These are phyloP conservation scores for Symbiodinium natans DNA, from an alignment of 73 alveolate genomes.

Conservation along the genomic window DNA sequence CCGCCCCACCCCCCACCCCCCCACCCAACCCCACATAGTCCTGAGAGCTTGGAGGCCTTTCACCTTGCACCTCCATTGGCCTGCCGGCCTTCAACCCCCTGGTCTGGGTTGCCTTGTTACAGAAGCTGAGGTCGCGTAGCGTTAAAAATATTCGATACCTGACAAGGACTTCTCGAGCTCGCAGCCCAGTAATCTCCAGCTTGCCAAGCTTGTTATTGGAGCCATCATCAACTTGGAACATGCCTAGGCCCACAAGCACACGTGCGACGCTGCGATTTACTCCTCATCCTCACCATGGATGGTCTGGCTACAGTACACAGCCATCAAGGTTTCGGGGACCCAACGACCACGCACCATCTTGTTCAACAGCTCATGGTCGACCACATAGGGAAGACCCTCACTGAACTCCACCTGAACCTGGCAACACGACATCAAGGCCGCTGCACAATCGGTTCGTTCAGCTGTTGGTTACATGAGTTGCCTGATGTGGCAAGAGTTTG, in stretches of 20 bases:
- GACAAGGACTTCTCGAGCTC: not conserved
- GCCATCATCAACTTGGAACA: slow-evolving; percentile 46
- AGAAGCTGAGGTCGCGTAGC: not conserved
- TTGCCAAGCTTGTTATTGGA: not conserved
- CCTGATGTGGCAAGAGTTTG: slow-evolving; percentile 44
- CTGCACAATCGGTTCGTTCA: too few relatives aligned
- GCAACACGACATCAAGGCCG: not conserved
- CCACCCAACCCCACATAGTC: too few relatives aligned
- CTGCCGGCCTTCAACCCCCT: too few relatives aligned
- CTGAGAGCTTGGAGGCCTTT: too few relatives aligned
- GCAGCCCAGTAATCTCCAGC: slow-evolving; percentile 30
- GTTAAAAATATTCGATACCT: not conserved
- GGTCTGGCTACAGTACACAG: not conserved
- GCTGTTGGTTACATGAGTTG: not conserved
- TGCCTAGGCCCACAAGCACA: not conserved
- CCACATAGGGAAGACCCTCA: slow-evolving; percentile 41
- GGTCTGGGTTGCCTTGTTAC: not conserved
- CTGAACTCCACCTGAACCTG: slow-evolving; percentile 37
- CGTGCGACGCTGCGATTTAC: too few relatives aligned
- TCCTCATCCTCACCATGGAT: not conserved
- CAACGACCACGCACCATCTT: slow-evolving; percentile 26
- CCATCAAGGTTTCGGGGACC: not conserved
- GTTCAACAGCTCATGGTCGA: slow-evolving; percentile 22
- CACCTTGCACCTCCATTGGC: too few relatives aligned
- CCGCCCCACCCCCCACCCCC: too few relatives aligned